Percentiles rank a stretch among this genome's conserved stretches.
These are phyloP conservation scores for Curvularia sp. DNA, from an alignment of 2,329 filamentous ascomycete genomes.

Conservation along the genomic window DNA sequence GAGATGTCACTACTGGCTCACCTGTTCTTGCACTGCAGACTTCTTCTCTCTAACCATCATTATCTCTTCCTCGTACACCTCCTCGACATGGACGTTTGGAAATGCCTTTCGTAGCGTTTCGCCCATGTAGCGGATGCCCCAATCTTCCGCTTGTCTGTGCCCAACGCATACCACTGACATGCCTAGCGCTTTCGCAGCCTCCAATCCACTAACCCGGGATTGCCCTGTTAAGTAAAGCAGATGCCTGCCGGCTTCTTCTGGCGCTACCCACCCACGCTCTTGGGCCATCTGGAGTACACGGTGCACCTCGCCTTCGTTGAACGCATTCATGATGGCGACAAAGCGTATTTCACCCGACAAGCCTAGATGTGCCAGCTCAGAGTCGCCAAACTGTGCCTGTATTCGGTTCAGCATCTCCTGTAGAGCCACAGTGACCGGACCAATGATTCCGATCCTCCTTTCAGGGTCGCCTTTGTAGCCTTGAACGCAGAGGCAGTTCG, in stretches of 20 bases:
- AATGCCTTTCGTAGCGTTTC: conserved; percentile 37
- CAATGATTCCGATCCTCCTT: conserved; percentile 49
- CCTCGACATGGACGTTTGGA: conserved; percentile 41
- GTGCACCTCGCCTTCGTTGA: conserved; percentile 47
- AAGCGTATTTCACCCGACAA: conserved; percentile 32
- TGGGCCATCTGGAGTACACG: conserved; percentile 42
- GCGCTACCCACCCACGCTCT: conserved; percentile 33
- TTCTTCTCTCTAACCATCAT: conserved; percentile 13
- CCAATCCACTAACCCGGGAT: conserved; percentile 42
- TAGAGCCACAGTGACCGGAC: conserved; percentile 22
- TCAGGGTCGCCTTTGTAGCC: conserved; percentile 51
- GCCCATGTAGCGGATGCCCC: conserved; percentile 50
- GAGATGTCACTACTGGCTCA: background rate
- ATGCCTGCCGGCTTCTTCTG: conserved; percentile 31
- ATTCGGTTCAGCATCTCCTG: conserved; percentile 29
- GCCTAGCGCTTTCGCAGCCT: conserved; percentile 40
- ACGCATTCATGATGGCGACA: conserved; percentile 53
- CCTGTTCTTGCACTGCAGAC: background rate
- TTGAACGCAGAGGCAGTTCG: conserved; percentile 42
- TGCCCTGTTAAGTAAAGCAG: conserved; percentile 52
- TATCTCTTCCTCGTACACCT: conserved; percentile 48
- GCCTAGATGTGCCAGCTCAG: conserved; percentile 35
- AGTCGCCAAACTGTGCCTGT: conserved; percentile 36
- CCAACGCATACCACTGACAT: conserved; percentile 51
- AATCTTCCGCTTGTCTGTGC: conserved; percentile 50